Evolutionary conservation across 2,329 filamentous ascomycete species (phyloP), one percentile per base, ranked within the genome.

Genomic region (Aspergillus fructus): DNA sequence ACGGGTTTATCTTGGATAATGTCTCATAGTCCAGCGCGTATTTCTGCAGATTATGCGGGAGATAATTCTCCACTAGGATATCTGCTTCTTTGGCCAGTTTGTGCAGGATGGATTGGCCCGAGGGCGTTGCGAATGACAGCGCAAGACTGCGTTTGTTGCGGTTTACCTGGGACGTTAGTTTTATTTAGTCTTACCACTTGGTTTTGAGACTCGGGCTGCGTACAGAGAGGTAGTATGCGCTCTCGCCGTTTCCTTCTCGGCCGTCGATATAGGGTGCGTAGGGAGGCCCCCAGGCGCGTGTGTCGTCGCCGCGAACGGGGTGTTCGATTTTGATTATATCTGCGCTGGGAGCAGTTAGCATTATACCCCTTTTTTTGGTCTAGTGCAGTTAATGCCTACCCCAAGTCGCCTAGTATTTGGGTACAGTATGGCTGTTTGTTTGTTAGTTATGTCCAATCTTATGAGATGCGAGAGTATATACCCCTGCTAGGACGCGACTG

Each of bases 281-380:
- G 1, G 94, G 94, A 23, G 94, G 94, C 0, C 94, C 94, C 94
- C 94, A 99, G 49, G 93, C 93, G 68, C 94, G 82, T 8, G 94
- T 99, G 71, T 99, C 94, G 71, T 99, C 94, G 39, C 91, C 94
- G 56, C 91, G 84, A 4, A 86, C 86, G 3, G 94, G 94, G 74
- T 99, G 94, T 76, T 99, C 94, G 60, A 99, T 85, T 76, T 99
- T 99, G 77, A 99, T 96, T 30, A 99, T 87, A 73, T 99, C 93
- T 63, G 94, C 94, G 62, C 92, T 96, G 66, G 0, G 27, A 11
- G 27, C 9, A 11, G 27, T 30, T 9, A 30, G 27, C 27, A 30
- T 30, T 30, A 8, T 3, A 30, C 17, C 9, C 8, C 2, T 30
- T 30, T 30, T 30, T 30, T 58, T 62, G 21, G 54, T 23, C 9